A percentile compares a stretch with the other conserved stretches of the same genome.
Evolutionary conservation across 202 grass and related monocot genomes (phyloP).

Genomic region (Cymbopogon flexuosus): DNA sequence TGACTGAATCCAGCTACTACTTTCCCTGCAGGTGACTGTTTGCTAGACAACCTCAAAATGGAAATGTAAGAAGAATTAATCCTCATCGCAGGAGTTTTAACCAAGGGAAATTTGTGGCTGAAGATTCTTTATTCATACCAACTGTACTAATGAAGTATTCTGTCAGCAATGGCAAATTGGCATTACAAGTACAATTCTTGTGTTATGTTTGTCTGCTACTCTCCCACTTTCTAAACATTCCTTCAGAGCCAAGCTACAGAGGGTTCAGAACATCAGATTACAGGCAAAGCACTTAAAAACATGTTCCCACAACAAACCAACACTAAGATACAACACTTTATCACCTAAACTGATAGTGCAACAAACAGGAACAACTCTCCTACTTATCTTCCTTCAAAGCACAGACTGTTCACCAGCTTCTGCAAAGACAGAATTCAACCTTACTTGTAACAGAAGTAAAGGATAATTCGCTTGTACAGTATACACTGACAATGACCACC

Average conservation of each 20-base stretch:
- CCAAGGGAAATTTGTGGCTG: slow-evolving; percentile 20
- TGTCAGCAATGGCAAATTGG: slow-evolving; percentile 35
- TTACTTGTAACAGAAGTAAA: slow-evolving; percentile 39
- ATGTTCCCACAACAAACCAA: slow-evolving; percentile 13
- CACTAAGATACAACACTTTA: slow-evolving; percentile 25
- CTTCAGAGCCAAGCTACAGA: slow-evolving; percentile 15
- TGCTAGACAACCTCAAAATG: slow-evolving; percentile 64
- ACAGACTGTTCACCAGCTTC: slow-evolving; percentile 83
- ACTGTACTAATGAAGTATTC: slow-evolving; percentile 41
- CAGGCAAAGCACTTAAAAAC: slow-evolving; percentile 3
- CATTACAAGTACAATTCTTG: slow-evolving; percentile 33
- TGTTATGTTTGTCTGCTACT: slow-evolving; percentile 17
- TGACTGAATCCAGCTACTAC: slow-evolving; percentile 31
- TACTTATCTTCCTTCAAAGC: slow-evolving; percentile 37
- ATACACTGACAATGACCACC: not conserved
- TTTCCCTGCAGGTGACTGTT: slow-evolving; percentile 52
- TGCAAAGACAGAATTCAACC: slow-evolving; percentile 40
- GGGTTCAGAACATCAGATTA: slow-evolving; percentile 26
- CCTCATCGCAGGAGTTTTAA: slow-evolving; percentile 29
- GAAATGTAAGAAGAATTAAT: slow-evolving; percentile 49
- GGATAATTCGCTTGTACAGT: not conserved
- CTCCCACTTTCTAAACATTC: not conserved
- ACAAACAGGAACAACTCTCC: not conserved
- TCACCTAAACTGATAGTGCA: slow-evolving; percentile 6
- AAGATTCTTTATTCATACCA: slow-evolving; percentile 58